A percentile compares a stretch with the other conserved stretches of the same genome.
Conservation (phyloP, 208 protist genomes). For the Trichomonas tenax region DNA sequence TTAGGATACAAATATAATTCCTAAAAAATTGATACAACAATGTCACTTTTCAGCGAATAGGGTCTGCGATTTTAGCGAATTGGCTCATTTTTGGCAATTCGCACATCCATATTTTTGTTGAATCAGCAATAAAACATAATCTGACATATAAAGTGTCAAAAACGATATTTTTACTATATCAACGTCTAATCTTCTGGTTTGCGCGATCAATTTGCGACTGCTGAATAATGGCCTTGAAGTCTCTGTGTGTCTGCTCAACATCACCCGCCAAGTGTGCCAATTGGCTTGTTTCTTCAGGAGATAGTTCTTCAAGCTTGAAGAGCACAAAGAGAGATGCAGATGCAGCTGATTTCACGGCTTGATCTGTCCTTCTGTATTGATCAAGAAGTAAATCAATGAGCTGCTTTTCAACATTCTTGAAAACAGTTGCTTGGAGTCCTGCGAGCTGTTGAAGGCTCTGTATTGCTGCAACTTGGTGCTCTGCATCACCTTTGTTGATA, state of each 20-base stretch:
- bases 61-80: too few relatives aligned
- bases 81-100: too few relatives aligned
- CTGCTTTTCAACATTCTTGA: too few relatives aligned
- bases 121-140: too few relatives aligned
- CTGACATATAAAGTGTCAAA: not conserved
- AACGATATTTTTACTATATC: not conserved
- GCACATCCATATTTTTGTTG: too few relatives aligned
- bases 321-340: not conserved
- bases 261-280: not conserved
- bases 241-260: too few relatives aligned
- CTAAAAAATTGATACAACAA: too few relatives aligned
- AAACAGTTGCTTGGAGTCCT: not conserved
- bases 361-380: too few relatives aligned
- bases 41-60: too few relatives aligned
- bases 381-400: not conserved
- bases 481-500: not conserved
- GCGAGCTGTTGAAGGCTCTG: not conserved
- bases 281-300: not conserved
- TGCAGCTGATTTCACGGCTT: not conserved
- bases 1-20: too few relatives aligned
- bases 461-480: not conserved
- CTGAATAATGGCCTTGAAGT: not conserved
- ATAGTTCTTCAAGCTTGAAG: not conserved
- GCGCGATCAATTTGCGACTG: not conserved
- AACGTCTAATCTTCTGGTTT: not conserved